phyloP scores from a whole-genome alignment of 2,329 filamentous ascomycete genomes.

The Venturia asperata region DNA sequence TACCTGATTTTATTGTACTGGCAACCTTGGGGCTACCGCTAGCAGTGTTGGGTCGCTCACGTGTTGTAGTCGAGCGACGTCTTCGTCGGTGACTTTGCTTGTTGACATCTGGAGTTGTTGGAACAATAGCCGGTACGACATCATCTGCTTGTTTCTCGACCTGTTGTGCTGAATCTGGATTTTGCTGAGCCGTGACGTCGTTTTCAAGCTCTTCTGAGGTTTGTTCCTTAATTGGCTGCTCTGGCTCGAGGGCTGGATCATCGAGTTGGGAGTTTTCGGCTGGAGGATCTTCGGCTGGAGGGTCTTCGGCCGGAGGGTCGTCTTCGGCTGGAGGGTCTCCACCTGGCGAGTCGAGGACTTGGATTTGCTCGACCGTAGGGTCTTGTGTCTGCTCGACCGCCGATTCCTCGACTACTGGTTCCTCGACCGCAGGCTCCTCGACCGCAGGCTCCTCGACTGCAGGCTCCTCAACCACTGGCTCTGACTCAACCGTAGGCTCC shows the following conservation, averaged over 20 bases:
- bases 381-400: no score
- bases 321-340: neutral
- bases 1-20: neutral
- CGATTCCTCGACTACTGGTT: neutral
- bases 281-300: neutral
- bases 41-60: neutral
- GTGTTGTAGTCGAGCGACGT: slow-evolving; percentile 1
- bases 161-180: neutral
- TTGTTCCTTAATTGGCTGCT: neutral
- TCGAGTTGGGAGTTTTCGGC: neutral
- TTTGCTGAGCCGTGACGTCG: neutral
- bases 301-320: neutral
- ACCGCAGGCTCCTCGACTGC: neutral
- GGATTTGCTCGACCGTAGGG: neutral
- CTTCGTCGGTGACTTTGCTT: slow-evolving; percentile 3
- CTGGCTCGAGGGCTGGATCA: neutral
- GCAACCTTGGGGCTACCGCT: neutral
- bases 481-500: neutral
- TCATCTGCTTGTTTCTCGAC: slow-evolving; percentile 4
- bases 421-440: neutral
- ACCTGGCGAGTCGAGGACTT: neutral
- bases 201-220: neutral
- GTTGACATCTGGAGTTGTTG: slow-evolving; percentile 6
- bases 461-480: neutral
- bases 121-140: neutral